Conservation (phyloP, 306 rosid genomes). For the Lathyrus aphaca region DNA sequence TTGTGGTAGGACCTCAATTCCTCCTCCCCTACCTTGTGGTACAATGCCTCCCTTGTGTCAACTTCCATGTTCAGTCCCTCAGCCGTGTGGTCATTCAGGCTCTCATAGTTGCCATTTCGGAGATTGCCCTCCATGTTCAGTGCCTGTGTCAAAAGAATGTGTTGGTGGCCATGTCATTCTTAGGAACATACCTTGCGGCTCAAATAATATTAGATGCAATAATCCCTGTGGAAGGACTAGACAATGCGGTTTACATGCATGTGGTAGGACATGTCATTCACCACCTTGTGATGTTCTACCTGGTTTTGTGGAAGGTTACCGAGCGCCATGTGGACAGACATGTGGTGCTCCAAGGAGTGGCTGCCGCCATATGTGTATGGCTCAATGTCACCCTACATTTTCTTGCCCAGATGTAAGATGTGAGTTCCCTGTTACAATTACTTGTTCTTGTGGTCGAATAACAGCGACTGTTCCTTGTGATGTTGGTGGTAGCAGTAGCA, state of each 20-base stretch:
- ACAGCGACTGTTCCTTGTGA: constrained; percentile 83
- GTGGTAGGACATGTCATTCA: constrained; percentile 81
- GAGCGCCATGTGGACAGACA: constrained; percentile 81
- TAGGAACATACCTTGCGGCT: constrained; percentile 92
- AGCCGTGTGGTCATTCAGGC: constrained; percentile 85
- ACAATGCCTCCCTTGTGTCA: constrained; percentile 86
- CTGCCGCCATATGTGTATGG: constrained; percentile 82
- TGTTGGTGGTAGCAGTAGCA: constrained; percentile 63
- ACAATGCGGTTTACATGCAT: constrained; percentile 89
- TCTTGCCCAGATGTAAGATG: constrained; percentile 80
- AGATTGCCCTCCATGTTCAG: constrained; percentile 91
- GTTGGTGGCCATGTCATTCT: constrained; percentile 92
- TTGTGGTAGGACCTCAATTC: constrained; percentile 80
- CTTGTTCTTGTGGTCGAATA: constrained; percentile 81
- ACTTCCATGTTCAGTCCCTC: constrained; percentile 80
- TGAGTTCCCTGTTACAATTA: constrained; percentile 64
- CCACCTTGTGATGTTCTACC: constrained; percentile 65
- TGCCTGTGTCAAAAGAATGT: constrained; percentile 94
- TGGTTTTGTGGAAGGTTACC: constrained; percentile 50
- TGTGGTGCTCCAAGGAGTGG: constrained; percentile 93
- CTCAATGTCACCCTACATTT: constrained; percentile 80
- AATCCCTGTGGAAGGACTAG: constrained; percentile 91
- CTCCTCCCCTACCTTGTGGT: constrained; percentile 93
- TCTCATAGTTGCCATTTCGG: constrained; percentile 97
- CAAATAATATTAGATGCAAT: constrained; percentile 89